Conservation (phyloP, 129 eudicot species). For the Tanacetum coccineum region DNA sequence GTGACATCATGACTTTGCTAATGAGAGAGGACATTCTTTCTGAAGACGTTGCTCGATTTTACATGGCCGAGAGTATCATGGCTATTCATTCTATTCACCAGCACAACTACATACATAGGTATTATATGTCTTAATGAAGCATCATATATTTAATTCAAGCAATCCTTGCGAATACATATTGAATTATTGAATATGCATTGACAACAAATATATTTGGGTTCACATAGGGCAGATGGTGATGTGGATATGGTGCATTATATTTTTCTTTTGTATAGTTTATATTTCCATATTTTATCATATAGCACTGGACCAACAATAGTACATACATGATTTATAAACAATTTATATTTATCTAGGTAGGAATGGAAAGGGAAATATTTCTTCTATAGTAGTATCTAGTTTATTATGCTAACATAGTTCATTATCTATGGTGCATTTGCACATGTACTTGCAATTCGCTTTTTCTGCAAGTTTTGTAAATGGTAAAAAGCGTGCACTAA, state of each 20-base stretch:
- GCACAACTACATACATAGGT: slow-evolving; percentile 84
- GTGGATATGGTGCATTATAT: no score
- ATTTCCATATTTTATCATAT: no score
- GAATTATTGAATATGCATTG: slow-evolving; percentile 3
- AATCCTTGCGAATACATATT: not conserved
- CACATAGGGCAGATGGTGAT: no score
- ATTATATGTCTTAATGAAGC: slow-evolving; percentile 2
- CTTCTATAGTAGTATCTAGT: not conserved
- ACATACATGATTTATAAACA: not conserved
- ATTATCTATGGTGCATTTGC: not conserved
- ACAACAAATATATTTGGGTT: no score
- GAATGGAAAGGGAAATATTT: not conserved
- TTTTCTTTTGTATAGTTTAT: no score
- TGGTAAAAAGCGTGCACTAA: slow-evolving; percentile 12
- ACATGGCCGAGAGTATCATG: slow-evolving; percentile 85
- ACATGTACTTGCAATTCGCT: slow-evolving; percentile 3
- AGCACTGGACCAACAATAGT: no score
- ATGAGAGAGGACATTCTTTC: slow-evolving; percentile 90
- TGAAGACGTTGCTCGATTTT: slow-evolving; percentile 87
- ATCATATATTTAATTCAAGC: not conserved
- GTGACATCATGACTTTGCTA: slow-evolving; percentile 88
- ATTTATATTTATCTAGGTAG: no score
- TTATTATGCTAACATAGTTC: not conserved
- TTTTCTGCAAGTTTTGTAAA: not conserved
- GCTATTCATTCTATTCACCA: slow-evolving; percentile 87